A percentile compares a stretch with the other conserved stretches of the same genome.
Evolutionary conservation across 2,329 filamentous ascomycete species (phyloP).

Genomic region (Mycosphaerelloides madeirae): DNA sequence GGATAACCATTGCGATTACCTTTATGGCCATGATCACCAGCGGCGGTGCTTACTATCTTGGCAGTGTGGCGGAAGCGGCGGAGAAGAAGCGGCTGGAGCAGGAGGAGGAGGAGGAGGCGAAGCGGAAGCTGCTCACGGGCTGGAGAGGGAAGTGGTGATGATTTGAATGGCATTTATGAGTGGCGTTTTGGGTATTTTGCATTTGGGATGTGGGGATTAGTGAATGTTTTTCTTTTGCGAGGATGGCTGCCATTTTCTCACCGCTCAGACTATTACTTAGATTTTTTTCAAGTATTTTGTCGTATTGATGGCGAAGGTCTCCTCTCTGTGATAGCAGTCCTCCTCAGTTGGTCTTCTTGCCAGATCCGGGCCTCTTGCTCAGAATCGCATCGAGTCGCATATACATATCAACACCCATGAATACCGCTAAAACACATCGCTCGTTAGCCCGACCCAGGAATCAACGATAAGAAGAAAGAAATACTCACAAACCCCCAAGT

Average conservation of each 20-base stretch:
- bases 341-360: conserved; percentile 7
- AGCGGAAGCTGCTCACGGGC: conserved; percentile 24
- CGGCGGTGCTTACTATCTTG: conserved; percentile 54
- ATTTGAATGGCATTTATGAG: conserved; percentile 1
- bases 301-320: background rate
- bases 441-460: background rate
- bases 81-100: too few relatives aligned
- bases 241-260: background rate
- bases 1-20: too few relatives aligned
- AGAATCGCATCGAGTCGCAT: conserved; percentile 25
- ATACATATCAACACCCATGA: conserved; percentile 43
- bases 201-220: conserved; percentile 1
- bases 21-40: too few relatives aligned
- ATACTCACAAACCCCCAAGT: conserved; percentile 51
- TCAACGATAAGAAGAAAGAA: background rate
- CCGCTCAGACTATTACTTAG: conserved; percentile 1
- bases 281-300: too few relatives aligned
- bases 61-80: conserved; percentile 56
- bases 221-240: background rate
- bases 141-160: conserved; percentile 9
- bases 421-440: conserved; percentile 29
- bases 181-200: background rate
- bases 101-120: conserved; percentile 18
- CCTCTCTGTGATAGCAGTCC: background rate
- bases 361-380: background rate